These are phyloP conservation scores for Rhododendron williamsianum DNA, from an alignment of 148 eudicot genomes.

Conservation along the genomic window DNA sequence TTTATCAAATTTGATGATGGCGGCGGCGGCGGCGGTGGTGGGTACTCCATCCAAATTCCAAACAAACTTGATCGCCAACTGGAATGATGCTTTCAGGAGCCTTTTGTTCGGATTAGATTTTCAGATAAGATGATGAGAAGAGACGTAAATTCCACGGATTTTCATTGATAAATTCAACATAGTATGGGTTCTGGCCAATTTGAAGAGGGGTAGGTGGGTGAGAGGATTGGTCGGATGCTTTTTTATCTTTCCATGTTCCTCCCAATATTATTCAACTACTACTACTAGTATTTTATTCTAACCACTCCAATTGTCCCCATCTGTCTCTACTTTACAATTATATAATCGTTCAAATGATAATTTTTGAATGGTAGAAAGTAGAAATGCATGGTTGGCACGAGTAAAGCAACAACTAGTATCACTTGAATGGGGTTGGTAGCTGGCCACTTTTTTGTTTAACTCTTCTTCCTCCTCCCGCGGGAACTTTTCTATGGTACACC, in stretches of 20 bases:
- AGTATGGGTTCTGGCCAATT: not conserved
- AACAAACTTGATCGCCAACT: not conserved
- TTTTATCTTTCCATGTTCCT: not conserved
- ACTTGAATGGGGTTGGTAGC: too few species aligned
- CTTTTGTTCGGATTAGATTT: not conserved
- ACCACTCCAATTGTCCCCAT: too few species aligned
- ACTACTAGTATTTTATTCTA: too few species aligned
- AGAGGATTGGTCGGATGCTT: not conserved
- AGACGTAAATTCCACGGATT: not conserved
- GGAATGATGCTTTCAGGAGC: not conserved
- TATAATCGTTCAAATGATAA: too few species aligned
- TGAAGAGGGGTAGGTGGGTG: not conserved
- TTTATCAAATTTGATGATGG: constrained; percentile 17
- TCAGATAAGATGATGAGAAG: too few species aligned
- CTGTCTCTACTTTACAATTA: too few species aligned
- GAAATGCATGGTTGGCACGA: too few species aligned
- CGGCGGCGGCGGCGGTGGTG: constrained; percentile 18
- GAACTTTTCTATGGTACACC: too few species aligned
- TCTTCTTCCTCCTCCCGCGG: too few species aligned
- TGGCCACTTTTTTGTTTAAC: too few species aligned
- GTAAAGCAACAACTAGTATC: too few species aligned
- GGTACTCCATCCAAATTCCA: constrained; percentile 23
- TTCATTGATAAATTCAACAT: not conserved
- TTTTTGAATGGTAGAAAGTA: too few species aligned
- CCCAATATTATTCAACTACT: not conserved